Percentiles rank a stretch among this genome's conserved stretches.
phyloP scores from a whole-genome alignment of 2,329 filamentous ascomycete species.

The Diaporthe ampelina region DNA sequence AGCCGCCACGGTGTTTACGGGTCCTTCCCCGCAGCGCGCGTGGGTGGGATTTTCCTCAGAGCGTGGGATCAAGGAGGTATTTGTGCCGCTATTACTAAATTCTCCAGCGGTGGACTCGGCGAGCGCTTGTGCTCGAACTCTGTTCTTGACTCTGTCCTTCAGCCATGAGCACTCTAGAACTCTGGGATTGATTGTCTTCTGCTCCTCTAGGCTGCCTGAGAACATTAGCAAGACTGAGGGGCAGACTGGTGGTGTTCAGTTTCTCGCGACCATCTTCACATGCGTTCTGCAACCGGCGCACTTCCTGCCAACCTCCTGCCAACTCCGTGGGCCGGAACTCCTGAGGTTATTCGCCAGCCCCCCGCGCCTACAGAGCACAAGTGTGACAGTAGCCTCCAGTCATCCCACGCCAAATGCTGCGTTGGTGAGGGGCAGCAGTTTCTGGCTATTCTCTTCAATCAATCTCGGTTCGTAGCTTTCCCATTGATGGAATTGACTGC shows the following conservation, averaged over 20 bases:
- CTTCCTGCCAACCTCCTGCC: not conserved
- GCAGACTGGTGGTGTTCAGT: not conserved
- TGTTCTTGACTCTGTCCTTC: too few species aligned
- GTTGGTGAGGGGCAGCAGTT: conserved; percentile 15
- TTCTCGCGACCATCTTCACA: not conserved
- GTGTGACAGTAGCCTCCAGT: not conserved
- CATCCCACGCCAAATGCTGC: conserved; percentile 12
- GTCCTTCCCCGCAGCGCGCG: conserved; percentile 22
- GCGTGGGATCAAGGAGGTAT: not conserved
- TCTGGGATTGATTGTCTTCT: not conserved
- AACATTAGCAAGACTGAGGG: not conserved
- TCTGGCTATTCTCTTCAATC: not conserved
- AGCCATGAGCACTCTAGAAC: not conserved
- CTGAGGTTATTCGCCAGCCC: not conserved
- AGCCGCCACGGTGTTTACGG: not conserved
- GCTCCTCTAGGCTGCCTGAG: too few species aligned
- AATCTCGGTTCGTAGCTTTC: too few species aligned
- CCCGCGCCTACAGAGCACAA: not conserved
- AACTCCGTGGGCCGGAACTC: not conserved
- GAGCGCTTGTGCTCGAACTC: too few species aligned
- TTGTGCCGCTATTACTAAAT: conserved; percentile 2
- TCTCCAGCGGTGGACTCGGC: not conserved
- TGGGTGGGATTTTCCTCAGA: not conserved
- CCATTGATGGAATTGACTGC: not conserved
- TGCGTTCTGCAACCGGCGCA: not conserved